phyloP scores from a whole-genome alignment of 2,329 filamentous ascomycete species.

The Corynespora cassiicola region DNA sequence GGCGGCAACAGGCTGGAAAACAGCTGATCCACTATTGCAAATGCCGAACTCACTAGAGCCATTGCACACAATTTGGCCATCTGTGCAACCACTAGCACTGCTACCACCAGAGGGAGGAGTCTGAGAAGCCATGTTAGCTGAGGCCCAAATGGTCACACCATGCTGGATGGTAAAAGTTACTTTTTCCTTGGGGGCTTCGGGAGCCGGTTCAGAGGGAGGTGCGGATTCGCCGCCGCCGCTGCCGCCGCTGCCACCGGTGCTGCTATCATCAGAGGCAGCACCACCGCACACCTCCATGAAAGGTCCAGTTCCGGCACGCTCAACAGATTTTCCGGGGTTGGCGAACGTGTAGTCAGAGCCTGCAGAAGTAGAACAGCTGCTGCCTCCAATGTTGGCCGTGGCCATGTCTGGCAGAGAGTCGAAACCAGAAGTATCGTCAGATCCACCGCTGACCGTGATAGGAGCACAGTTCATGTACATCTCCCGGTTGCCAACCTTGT shows the following conservation, averaged over 20 bases:
- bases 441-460: conserved; percentile 65
- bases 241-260: conserved; percentile 14
- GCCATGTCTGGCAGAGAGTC: conserved; percentile 75
- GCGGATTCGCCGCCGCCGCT: conserved; percentile 39
- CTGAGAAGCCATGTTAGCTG: too few relatives aligned
- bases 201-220: too few relatives aligned
- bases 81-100: conserved; percentile 44
- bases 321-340: conserved; percentile 66
- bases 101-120: conserved; percentile 19
- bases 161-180: too few relatives aligned
- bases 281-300: conserved; percentile 35
- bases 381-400: conserved; percentile 67
- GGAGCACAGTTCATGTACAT: conserved; percentile 97
- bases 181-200: too few relatives aligned
- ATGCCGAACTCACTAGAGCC: conserved; percentile 46
- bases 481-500: conserved; percentile 85
- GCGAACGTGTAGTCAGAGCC: conserved; percentile 65
- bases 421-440: conserved; percentile 60
- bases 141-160: conserved; percentile 11
- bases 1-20: conserved; percentile 48
- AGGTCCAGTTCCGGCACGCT: conserved; percentile 26
- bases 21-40: conserved; percentile 47
- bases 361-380: conserved; percentile 62
- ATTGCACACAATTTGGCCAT: conserved; percentile 48
- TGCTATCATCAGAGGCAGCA: conserved; percentile 4